phyloP scores from a whole-genome alignment of 345 rosid species.

The Rhizophora apiculata region DNA sequence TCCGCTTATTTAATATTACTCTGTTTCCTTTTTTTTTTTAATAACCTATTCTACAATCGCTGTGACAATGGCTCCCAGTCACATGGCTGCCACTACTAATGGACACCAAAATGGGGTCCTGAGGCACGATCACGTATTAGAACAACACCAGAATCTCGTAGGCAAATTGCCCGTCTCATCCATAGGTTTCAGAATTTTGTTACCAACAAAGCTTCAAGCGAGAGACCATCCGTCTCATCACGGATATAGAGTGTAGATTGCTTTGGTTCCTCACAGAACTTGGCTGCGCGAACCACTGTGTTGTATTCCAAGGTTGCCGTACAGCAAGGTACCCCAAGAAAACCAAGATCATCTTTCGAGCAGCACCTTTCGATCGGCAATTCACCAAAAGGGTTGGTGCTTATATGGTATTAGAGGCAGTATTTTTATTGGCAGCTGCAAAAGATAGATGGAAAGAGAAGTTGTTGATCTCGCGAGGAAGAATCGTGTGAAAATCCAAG shows the following conservation, averaged over 20 bases:
- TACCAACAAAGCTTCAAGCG: no score
- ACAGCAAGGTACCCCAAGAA: not conserved
- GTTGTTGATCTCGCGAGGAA: not conserved
- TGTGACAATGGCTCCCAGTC: no score
- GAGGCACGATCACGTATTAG: no score
- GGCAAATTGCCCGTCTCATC: no score
- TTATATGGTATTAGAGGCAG: not conserved
- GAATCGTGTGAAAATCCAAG: not conserved
- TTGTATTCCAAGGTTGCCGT: not conserved
- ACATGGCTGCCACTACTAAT: no score
- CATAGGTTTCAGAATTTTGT: no score
- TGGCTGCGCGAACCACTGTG: not conserved
- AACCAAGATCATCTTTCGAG: not conserved
- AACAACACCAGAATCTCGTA: no score
- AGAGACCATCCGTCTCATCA: no score
- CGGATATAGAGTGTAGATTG: not conserved
- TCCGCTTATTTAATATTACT: no score
- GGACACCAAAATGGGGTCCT: no score
- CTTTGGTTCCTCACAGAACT: not conserved
- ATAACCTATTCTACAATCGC: no score
- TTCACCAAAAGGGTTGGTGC: not conserved
- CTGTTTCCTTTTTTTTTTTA: no score
- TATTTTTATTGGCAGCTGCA: not conserved
- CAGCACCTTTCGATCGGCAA: not conserved
- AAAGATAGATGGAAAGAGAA: not conserved